Conservation (phyloP, 169 alveolate species). For the Blepharisma undulans region DNA sequence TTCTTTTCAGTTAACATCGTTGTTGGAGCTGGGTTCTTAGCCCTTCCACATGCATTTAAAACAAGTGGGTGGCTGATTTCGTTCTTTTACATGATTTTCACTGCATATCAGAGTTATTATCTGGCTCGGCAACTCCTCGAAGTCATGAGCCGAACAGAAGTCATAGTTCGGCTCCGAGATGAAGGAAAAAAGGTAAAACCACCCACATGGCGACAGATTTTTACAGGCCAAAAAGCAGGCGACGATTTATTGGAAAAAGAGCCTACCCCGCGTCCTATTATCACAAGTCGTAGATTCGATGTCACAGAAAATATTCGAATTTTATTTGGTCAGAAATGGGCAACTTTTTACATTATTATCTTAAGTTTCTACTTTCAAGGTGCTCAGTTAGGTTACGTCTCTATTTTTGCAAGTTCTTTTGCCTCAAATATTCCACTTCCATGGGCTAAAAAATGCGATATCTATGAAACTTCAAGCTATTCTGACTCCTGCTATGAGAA, state of each 20-base stretch:
- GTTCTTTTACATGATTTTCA: background rate
- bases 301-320: background rate
- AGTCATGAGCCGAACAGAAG: constrained; percentile 3
- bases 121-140: background rate
- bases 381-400: background rate
- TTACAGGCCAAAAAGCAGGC: background rate
- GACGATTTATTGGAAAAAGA: background rate
- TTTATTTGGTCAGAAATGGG: background rate
- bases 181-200: background rate
- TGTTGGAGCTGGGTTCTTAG: constrained; percentile 28
- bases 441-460: background rate
- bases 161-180: constrained; percentile 5
- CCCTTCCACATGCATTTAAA: background rate
- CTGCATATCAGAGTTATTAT: background rate
- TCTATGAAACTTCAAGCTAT: background rate
- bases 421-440: constrained; percentile 15
- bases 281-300: background rate
- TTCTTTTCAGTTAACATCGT: background rate
- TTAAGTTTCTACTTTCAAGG: constrained; percentile 6
- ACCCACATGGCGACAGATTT: background rate
- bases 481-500: background rate
- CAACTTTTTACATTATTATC: background rate
- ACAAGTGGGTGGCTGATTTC: background rate
- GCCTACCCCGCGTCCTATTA: background rate
- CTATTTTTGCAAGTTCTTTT: constrained; percentile 7